Evolutionary conservation across 2,329 filamentous ascomycete genomes (phyloP).

Genomic region (Pseudophaeomoniella oleicola): DNA sequence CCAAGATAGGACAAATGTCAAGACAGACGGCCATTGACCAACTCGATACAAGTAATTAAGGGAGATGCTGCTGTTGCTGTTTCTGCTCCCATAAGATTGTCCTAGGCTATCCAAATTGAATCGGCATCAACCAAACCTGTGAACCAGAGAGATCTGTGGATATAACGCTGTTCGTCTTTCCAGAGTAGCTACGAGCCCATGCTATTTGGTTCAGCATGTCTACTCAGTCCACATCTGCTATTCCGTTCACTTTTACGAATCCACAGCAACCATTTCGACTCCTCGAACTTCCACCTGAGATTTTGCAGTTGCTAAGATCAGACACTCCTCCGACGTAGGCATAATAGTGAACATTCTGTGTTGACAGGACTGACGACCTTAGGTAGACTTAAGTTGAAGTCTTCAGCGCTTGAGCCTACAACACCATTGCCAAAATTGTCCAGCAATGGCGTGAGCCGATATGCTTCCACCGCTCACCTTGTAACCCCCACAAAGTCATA

Average conservation of each 20-base stretch:
- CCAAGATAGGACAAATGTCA: too few relatives aligned
- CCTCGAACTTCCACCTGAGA: constrained; percentile 44
- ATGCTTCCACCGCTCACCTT: neutral
- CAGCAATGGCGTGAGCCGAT: neutral
- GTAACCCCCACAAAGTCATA: constrained; percentile 33
- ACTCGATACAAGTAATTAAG: too few relatives aligned
- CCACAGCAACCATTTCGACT: constrained; percentile 41
- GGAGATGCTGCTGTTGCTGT: too few relatives aligned
- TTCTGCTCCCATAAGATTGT: too few relatives aligned
- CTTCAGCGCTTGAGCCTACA: constrained; percentile 17
- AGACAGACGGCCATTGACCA: too few relatives aligned
- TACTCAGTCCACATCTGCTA: constrained; percentile 19
- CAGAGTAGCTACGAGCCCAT: too few relatives aligned
- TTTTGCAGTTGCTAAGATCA: constrained; percentile 36
- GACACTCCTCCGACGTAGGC: constrained; percentile 27
- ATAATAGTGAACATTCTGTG: constrained; percentile 1
- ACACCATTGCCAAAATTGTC: constrained; percentile 7
- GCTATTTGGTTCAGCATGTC: too few relatives aligned
- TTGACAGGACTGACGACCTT: constrained; percentile 4
- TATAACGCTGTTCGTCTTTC: too few relatives aligned
- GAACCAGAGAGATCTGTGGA: too few relatives aligned
- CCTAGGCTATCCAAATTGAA: too few relatives aligned
- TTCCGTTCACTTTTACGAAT: constrained; percentile 25
- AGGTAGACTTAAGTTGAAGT: constrained; percentile 28
- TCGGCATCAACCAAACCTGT: too few relatives aligned